phyloP scores from a whole-genome alignment of 208 protist species.

The Phytomonas francai region DNA sequence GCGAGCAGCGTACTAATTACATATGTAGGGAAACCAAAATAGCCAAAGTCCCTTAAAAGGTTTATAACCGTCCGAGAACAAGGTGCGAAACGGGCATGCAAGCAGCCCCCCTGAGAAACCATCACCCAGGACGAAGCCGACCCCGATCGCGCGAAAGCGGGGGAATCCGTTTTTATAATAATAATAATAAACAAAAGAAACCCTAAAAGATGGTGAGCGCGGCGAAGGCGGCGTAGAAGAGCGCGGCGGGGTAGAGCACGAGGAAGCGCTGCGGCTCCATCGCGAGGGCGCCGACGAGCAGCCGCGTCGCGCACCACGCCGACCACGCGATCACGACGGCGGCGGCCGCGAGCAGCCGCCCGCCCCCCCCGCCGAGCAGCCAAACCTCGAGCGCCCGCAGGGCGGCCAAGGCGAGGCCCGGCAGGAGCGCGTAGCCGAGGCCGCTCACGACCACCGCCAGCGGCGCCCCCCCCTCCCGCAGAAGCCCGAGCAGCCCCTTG shows the following conservation, averaged over 20 bases:
- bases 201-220: conserved; percentile 69
- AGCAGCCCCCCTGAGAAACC: too few relatives aligned
- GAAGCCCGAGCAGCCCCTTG: conserved; percentile 67
- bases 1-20: too few relatives aligned
- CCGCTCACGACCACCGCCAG: conserved; percentile 67
- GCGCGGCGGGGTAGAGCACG: conserved; percentile 66
- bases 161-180: too few relatives aligned
- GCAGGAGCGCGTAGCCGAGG: conserved; percentile 74
- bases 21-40: too few relatives aligned
- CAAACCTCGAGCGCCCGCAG: conserved; percentile 36
- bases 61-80: too few relatives aligned
- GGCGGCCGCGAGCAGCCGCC: conserved; percentile 26
- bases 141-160: too few relatives aligned
- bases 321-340: conserved; percentile 66
- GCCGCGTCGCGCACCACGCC: conserved; percentile 64
- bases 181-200: too few relatives aligned
- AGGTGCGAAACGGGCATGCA: too few relatives aligned
- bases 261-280: conserved; percentile 69
- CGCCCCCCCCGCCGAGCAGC: conserved; percentile 20
- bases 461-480: conserved; percentile 44
- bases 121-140: too few relatives aligned
- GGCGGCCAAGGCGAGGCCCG: conserved; percentile 53
- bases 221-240: conserved; percentile 83
- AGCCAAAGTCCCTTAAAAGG: too few relatives aligned
- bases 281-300: conserved; percentile 47